A percentile compares a stretch with the other conserved stretches of the same genome.
Conservation (phyloP, 2,329 filamentous ascomycete species). For the Alternaria alternata region DNA sequence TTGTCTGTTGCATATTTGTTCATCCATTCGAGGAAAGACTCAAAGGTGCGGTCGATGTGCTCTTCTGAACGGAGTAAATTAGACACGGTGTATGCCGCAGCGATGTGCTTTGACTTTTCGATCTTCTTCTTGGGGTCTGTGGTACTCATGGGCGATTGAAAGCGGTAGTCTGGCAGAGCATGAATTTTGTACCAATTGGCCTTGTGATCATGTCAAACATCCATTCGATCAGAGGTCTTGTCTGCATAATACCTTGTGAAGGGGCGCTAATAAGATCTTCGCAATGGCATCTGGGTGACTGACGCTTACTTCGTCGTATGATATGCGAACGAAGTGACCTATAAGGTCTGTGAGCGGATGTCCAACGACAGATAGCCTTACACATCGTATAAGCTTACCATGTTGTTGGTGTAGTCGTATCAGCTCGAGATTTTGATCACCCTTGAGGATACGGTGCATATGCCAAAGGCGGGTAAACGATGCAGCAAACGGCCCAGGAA, state of each 20-base stretch:
- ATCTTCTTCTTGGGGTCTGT: slow-evolving; percentile 49
- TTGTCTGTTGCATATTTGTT: not conserved
- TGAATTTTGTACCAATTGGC: slow-evolving; percentile 48
- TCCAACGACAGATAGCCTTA: not conserved
- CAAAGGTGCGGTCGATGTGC: slow-evolving; percentile 32
- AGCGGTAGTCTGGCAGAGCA: slow-evolving; percentile 53
- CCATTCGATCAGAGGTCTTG: not conserved
- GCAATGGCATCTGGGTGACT: slow-evolving; percentile 53
- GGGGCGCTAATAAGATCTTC: slow-evolving; percentile 45
- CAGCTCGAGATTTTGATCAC: slow-evolving; percentile 49
- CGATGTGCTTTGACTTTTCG: slow-evolving; percentile 20
- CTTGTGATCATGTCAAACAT: slow-evolving; percentile 12
- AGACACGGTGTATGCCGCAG: slow-evolving; percentile 34
- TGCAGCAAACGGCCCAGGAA: slow-evolving; percentile 55
- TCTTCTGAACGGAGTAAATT: slow-evolving; percentile 36
- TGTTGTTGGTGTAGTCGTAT: slow-evolving; percentile 49
- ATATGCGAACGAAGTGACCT: slow-evolving; percentile 54
- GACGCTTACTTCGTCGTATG: slow-evolving; percentile 56
- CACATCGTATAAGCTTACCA: slow-evolving; percentile 33
- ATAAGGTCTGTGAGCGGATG: slow-evolving; percentile 26
- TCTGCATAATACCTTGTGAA: slow-evolving; percentile 43
- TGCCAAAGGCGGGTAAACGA: slow-evolving; percentile 51
- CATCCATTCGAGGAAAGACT: slow-evolving; percentile 2
- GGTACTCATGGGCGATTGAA: slow-evolving; percentile 53
- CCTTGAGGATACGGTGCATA: slow-evolving; percentile 49